A percentile compares a stretch with the other conserved stretches of the same genome.
phyloP scores from a whole-genome alignment of 495 filamentous ascomycete genomes.

The Neurospora sp. region DNA sequence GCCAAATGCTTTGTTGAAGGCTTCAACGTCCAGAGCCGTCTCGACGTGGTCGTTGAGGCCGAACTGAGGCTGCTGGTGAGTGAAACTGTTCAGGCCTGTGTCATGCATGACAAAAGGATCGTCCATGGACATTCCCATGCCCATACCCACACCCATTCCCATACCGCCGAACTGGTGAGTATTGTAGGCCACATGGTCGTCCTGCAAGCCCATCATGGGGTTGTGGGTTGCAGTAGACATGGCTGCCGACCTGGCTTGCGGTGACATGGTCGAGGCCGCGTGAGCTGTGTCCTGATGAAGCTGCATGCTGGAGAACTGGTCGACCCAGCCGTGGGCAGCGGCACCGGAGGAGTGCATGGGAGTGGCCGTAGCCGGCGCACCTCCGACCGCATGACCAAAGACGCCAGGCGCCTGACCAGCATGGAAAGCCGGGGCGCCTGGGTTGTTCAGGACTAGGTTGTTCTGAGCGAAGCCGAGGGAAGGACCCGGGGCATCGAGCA shows the following conservation, averaged over 20 bases:
- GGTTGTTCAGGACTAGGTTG: constrained; percentile 1
- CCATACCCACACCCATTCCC: neutral
- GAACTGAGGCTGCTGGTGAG: neutral
- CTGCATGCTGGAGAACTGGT: constrained; percentile 19
- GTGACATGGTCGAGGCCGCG: neutral
- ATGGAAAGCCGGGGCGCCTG: neutral
- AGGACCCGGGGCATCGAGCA: neutral
- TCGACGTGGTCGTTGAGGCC: neutral
- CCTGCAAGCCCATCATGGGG: constrained; percentile 2
- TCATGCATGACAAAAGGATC: neutral
- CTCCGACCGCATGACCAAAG: neutral
- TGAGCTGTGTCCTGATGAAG: constrained; percentile 2
- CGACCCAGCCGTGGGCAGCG: constrained; percentile 16
- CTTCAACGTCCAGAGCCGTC: constrained; percentile 14
- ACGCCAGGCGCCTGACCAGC: neutral
- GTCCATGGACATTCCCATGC: neutral
- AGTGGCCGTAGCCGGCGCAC: neutral
- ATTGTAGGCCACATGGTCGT: neutral
- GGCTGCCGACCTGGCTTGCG: neutral
- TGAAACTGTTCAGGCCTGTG: neutral
- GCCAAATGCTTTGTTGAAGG: constrained; percentile 20
- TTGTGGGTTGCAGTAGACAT: constrained; percentile 2
- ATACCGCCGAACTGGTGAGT: neutral
- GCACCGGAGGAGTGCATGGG: constrained; percentile 2
- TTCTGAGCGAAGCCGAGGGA: neutral